Conservation (phyloP, 2,329 filamentous ascomycete genomes). For the Ophiognomonia clavigignenti-juglandacearum region DNA sequence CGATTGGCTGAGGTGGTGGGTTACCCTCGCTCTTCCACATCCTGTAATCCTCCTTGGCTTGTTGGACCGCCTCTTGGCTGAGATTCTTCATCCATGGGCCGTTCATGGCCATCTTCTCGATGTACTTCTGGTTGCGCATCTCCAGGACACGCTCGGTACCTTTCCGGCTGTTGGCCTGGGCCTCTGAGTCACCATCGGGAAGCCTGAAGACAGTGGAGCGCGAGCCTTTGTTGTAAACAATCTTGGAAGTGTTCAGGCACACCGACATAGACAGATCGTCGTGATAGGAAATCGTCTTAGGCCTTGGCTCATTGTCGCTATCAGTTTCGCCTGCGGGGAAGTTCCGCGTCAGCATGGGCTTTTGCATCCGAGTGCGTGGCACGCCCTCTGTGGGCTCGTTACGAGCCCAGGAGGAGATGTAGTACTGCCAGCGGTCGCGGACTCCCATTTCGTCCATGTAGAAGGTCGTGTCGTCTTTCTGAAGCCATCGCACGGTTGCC, state of each 20-base stretch:
- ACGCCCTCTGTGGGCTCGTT: slow-evolving; percentile 84
- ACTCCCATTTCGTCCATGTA: slow-evolving; percentile 85
- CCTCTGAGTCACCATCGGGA: slow-evolving; percentile 63
- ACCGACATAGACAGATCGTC: slow-evolving; percentile 70
- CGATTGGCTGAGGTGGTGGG: slow-evolving; percentile 2
- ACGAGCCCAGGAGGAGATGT: slow-evolving; percentile 86
- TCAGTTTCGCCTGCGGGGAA: slow-evolving; percentile 58
- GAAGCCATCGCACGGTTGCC: slow-evolving; percentile 67
- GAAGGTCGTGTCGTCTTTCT: slow-evolving; percentile 69
- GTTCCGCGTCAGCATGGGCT: slow-evolving; percentile 67
- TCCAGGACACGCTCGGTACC: slow-evolving; percentile 26
- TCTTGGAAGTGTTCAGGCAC: slow-evolving; percentile 72
- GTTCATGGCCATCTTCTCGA: slow-evolving; percentile 79
- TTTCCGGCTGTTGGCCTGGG: slow-evolving; percentile 53
- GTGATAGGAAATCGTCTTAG: slow-evolving; percentile 56
- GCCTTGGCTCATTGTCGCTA: slow-evolving; percentile 58
- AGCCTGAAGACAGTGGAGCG: slow-evolving; percentile 72
- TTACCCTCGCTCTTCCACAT: slow-evolving; percentile 48
- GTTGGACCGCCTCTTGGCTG: slow-evolving; percentile 71
- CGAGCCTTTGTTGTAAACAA: slow-evolving; percentile 65
- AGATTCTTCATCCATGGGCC: slow-evolving; percentile 75
- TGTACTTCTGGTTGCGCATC: slow-evolving; percentile 45
- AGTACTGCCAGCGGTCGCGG: slow-evolving; percentile 86
- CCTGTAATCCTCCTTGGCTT: slow-evolving; percentile 63
- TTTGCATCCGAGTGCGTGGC: slow-evolving; percentile 57